These are phyloP conservation scores for Solanum phureja DNA, from an alignment of 257 asterid species.

Conservation along the genomic window DNA sequence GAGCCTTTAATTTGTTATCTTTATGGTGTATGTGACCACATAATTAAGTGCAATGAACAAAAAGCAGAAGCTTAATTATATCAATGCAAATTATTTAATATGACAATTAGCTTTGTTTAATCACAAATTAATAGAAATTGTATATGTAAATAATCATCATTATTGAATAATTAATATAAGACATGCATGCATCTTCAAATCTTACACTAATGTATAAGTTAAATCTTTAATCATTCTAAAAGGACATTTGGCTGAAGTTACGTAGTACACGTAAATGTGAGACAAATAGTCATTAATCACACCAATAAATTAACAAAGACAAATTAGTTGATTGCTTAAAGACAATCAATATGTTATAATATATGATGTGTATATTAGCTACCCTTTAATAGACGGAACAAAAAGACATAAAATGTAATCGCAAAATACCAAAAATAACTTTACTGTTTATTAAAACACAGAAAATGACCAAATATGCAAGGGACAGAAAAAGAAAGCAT, in stretches of 20 bases:
- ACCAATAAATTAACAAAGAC: conserved; percentile 7
- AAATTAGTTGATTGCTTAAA: conserved; percentile 6
- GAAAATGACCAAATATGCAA: conserved; percentile 15
- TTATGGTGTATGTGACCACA: conserved; percentile 20
- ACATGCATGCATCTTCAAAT: not conserved
- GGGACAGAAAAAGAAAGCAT: not conserved
- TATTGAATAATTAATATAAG: not conserved
- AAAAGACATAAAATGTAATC: conserved; percentile 25
- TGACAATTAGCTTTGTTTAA: not conserved
- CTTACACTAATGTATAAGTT: not conserved
- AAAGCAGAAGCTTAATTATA: conserved; percentile 1
- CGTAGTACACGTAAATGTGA: conserved; percentile 3
- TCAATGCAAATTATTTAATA: not conserved
- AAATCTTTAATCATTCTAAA: not conserved
- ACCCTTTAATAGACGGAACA: conserved; percentile 13
- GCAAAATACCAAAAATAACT: conserved; percentile 21
- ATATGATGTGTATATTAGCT: conserved; percentile 12
- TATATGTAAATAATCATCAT: not conserved
- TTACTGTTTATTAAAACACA: conserved; percentile 5
- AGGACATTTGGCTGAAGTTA: not conserved
- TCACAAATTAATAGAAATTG: conserved; percentile 13
- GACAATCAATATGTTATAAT: not conserved
- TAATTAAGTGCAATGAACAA: conserved; percentile 5
- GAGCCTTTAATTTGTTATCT: conserved; percentile 21
- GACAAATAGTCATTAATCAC: conserved; percentile 8